Conservation (phyloP, 225 moss, liverwort and hornwort genomes). For the Polytrichum commune region DNA sequence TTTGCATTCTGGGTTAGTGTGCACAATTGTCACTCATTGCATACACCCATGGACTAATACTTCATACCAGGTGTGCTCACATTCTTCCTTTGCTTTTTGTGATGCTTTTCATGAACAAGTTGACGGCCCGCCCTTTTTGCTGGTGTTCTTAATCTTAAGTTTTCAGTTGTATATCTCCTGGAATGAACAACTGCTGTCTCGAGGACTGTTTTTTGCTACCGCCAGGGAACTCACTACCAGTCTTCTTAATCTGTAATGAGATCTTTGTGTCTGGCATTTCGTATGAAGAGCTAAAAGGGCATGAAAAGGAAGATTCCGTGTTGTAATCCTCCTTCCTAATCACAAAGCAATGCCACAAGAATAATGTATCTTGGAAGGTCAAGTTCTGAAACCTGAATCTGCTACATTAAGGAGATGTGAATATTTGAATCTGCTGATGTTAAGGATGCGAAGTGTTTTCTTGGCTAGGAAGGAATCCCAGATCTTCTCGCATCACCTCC, state of each 20-base stretch:
- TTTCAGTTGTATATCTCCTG: neutral
- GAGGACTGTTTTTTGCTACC: neutral
- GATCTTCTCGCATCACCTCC: too few relatives aligned
- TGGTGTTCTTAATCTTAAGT: neutral
- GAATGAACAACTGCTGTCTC: slow-evolving; percentile 1
- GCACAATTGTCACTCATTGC: neutral
- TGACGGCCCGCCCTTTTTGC: too few relatives aligned
- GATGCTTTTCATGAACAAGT: too few relatives aligned
- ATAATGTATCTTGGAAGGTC: too few relatives aligned
- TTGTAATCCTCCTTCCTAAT: neutral
- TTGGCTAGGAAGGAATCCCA: too few relatives aligned
- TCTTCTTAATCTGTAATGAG: neutral
- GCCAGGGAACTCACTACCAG: neutral
- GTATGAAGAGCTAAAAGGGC: neutral
- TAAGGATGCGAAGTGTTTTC: too few relatives aligned
- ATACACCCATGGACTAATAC: neutral
- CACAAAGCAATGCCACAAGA: too few relatives aligned
- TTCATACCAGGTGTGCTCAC: neutral
- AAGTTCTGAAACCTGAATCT: too few relatives aligned
- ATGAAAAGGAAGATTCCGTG: neutral
- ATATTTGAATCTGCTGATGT: too few relatives aligned
- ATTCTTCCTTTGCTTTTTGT: neutral
- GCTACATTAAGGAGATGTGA: too few relatives aligned
- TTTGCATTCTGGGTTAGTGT: neutral
- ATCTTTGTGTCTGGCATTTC: neutral